Evolutionary conservation across 495 filamentous ascomycete genomes (phyloP), one percentile per base, ranked within the genome.

Genomic region (Daldinia vernicosa): DNA sequence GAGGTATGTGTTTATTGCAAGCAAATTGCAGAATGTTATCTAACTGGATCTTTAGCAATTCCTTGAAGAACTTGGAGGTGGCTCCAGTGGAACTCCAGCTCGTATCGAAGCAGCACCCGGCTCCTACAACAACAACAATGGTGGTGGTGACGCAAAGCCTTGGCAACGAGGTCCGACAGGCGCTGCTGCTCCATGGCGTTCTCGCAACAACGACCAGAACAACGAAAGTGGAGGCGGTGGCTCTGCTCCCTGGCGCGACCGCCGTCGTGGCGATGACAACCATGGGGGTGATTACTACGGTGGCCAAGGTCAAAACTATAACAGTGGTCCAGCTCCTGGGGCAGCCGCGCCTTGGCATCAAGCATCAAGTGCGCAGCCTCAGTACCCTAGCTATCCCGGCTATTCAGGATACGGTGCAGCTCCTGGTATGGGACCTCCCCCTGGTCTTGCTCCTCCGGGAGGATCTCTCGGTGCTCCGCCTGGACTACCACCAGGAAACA

Each of bases 31-130:
- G 85, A 77, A 87, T 77, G 63, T 61, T 37, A 17, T 43, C 70
- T 77, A 62, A 77, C 56, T 26, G 2, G 0, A 28, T 35, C 0
- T 64, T 61, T 74, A 96, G 93, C 91, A 95, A 92, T 92, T 99
- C 77, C 96, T 99, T 93, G 89, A 95, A 88, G 95, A 98, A 86
- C 85, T 99, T 65, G 93, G 91, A 72, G 94, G 93, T 61, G 91
- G 89, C 55, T 84, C 86, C 40, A 85, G 87, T 37, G 86, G 90
- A 52, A 87, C 87, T 54, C 89, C 91, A 73, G 91, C 91, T 71
- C 92, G 90, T 63, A 97, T 98, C 72, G 95, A 98, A 85, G 92
- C 90, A 50, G 93, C 93, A 24, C 91, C 93, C 12, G 88, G 87
- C 27, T 86, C 86, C 9, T 83, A 80, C 58, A 80, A 82, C 72